Conservation (phyloP, 345 rosid species). For the Acer campestre region DNA sequence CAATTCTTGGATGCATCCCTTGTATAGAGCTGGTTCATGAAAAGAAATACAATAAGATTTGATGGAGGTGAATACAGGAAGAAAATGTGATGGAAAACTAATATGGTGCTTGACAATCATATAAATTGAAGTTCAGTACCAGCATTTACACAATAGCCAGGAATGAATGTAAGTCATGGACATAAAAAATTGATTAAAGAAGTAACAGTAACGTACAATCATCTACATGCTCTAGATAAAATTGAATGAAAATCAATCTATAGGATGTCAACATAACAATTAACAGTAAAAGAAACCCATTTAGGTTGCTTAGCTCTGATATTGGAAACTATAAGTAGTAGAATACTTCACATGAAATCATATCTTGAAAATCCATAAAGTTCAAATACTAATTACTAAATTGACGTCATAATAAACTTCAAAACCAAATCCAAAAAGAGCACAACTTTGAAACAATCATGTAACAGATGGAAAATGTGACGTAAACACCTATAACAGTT, state of each 20-base stretch:
- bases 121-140: neutral
- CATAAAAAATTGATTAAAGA: too few relatives aligned
- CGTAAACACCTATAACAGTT: neutral
- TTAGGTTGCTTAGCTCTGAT: neutral
- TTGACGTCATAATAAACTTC: neutral
- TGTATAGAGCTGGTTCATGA: constrained; percentile 59
- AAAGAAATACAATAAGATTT: constrained; percentile 12
- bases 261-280: neutral
- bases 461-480: neutral
- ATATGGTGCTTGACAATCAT: neutral
- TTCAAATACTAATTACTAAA: neutral
- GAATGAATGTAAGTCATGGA: neutral
- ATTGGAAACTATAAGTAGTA: neutral
- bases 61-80: neutral
- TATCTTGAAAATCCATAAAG: neutral
- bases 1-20: constrained; percentile 91
- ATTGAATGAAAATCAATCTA: neutral
- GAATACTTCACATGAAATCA: neutral
- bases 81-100: neutral
- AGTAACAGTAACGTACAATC: neutral
- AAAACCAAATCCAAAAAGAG: neutral
- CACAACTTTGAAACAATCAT: neutral
- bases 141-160: neutral
- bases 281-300: neutral
- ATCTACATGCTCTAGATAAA: neutral